Conservation (phyloP, 2,329 filamentous ascomycete species). For the Fusarium liriodendri region DNA sequence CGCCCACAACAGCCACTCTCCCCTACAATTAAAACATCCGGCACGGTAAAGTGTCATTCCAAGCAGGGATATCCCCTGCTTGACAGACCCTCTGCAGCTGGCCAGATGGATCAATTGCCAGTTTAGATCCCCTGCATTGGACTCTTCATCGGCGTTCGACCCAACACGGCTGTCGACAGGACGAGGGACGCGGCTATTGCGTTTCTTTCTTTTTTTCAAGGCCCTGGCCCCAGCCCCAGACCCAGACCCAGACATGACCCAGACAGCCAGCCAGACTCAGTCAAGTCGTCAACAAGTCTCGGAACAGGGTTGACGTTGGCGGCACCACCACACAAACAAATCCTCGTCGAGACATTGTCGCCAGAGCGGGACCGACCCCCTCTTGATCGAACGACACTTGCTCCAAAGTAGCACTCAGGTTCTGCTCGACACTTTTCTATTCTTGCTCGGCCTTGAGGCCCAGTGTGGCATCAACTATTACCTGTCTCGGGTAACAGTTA, state of each 20-base stretch:
- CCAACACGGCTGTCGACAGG: not conserved
- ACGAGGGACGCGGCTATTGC: conserved; percentile 9
- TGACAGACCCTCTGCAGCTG: conserved; percentile 31
- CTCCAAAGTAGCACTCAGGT: conserved; percentile 25
- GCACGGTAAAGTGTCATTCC: conserved; percentile 27
- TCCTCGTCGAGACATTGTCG: conserved; percentile 3
- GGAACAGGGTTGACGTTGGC: conserved; percentile 1
- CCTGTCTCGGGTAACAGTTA: not conserved
- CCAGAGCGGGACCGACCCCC: conserved; percentile 15
- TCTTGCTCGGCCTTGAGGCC: conserved; percentile 2
- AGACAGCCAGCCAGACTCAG: not conserved
- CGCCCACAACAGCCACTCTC: conserved; percentile 25
- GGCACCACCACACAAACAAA: not conserved
- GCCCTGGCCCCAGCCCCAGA: not conserved
- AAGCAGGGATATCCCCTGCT: conserved; percentile 36
- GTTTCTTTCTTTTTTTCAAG: conserved; percentile 10
- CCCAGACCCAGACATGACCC: not conserved
- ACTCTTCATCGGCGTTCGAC: conserved; percentile 8
- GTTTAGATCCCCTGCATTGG: conserved; percentile 39
- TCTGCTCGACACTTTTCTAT: conserved; percentile 15
- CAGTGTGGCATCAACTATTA: conserved; percentile 16
- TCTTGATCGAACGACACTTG: conserved; percentile 28
- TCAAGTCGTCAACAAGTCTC: conserved; percentile 3
- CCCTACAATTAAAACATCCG: conserved; percentile 33
- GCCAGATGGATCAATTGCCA: conserved; percentile 40